Percentiles rank a stretch among this genome's conserved stretches.
These are phyloP conservation scores for Coemansia sp. DNA, from an alignment of 192 early-diverging fungal species.

Conservation along the genomic window DNA sequence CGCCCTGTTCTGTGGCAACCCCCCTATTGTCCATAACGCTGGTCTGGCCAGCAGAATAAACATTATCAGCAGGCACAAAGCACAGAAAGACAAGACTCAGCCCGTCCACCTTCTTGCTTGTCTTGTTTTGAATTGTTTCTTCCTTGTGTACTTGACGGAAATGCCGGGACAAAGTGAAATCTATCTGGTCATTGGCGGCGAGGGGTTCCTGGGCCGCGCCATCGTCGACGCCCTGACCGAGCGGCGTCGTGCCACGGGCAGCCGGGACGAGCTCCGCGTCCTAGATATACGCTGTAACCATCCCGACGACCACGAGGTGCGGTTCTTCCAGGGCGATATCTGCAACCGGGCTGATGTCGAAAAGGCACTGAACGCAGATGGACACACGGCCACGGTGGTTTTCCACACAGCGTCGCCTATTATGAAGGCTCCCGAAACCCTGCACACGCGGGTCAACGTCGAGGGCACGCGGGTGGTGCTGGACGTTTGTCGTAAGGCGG, in stretches of 20 bases:
- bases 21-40: too few relatives aligned
- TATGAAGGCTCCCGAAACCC: slow-evolving; percentile 61
- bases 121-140: too few relatives aligned
- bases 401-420: slow-evolving; percentile 91
- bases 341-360: slow-evolving; percentile 49
- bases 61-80: too few relatives aligned
- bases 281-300: slow-evolving; percentile 68
- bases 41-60: too few relatives aligned
- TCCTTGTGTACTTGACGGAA: too few relatives aligned
- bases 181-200: slow-evolving; percentile 78
- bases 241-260: slow-evolving; percentile 17
- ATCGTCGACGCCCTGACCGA: slow-evolving; percentile 71
- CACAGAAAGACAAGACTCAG: not conserved
- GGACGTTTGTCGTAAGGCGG: slow-evolving; percentile 56
- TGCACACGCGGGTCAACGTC: slow-evolving; percentile 76
- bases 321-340: slow-evolving; percentile 59
- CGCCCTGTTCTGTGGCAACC: too few relatives aligned
- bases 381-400: slow-evolving; percentile 57
- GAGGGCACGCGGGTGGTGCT: slow-evolving; percentile 86
- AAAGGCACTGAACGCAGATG: slow-evolving; percentile 44
- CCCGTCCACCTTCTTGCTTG: not conserved
- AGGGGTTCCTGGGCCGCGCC: slow-evolving; percentile 80
- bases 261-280: slow-evolving; percentile 59
- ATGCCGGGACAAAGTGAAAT: slow-evolving; percentile 18
- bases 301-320: slow-evolving; percentile 36